Conservation (phyloP, 1,139 yeast genomes). For the Magnusiomyces tetraspermus region DNA sequence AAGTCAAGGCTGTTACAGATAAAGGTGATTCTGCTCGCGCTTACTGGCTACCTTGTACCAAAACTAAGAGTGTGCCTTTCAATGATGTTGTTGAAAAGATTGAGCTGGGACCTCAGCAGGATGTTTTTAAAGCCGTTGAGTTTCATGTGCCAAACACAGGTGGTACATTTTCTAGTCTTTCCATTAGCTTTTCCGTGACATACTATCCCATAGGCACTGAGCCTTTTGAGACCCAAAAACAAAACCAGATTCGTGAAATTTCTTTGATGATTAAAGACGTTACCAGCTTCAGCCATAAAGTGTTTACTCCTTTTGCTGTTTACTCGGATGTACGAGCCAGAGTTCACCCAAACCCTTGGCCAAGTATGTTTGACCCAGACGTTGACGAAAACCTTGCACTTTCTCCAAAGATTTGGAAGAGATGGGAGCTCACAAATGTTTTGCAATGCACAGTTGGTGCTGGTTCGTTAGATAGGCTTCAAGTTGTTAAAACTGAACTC, state of each 20-base stretch:
- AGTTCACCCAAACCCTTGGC: constrained; percentile 29
- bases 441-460: constrained; percentile 15
- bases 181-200: constrained; percentile 22
- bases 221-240: not conserved
- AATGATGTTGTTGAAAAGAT: constrained; percentile 7
- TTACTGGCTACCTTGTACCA: constrained; percentile 15
- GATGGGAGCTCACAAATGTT: constrained; percentile 13
- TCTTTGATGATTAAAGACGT: constrained; percentile 25
- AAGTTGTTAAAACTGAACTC: constrained; percentile 19
- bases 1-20: constrained; percentile 16
- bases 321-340: constrained; percentile 30
- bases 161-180: constrained; percentile 15
- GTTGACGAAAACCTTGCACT: constrained; percentile 10
- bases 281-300: constrained; percentile 22
- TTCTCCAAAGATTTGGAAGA: constrained; percentile 14
- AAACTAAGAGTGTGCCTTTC: constrained; percentile 9
- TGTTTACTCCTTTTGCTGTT: constrained; percentile 28
- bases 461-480: constrained; percentile 16
- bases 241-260: constrained; percentile 16
- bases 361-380: constrained; percentile 28
- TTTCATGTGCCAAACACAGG: constrained; percentile 20
- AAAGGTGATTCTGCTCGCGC: constrained; percentile 11
- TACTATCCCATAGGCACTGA: constrained; percentile 19
- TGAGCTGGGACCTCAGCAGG: not conserved
- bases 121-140: constrained; percentile 13